Base-by-base conservation (phyloP, 148 eudicot genomes). In the Talinum fruticosum region DNA sequence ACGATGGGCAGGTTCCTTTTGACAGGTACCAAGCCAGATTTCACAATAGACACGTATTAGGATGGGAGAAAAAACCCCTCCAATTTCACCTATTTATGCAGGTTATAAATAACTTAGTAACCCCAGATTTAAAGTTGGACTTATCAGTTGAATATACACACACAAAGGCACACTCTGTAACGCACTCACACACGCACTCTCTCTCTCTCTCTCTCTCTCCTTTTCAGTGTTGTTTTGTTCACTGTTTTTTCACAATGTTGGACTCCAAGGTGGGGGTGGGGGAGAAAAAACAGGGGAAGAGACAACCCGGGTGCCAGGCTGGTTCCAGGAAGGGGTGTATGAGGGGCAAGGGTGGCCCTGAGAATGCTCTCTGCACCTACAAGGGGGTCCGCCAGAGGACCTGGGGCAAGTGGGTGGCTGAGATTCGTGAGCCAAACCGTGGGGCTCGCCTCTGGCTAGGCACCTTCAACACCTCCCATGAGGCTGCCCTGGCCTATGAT, bases 341-440 rank as follows among this genome's bases (percentile, higher is more conserved):
- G 97, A 84, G 98, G 74, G 95, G 98, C 28, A 96, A 93, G 75
- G 99, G 99, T 1, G 99, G 99, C 2, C 99, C 99, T 6, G 99
- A 96, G 81, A 96, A 96, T 34, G 91, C 92, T 6, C 76, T 87
- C 0, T 93, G 99, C 79, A 88, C 91, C 15, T 96, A 83, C 84
- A 96, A 91, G 76, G 99, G 99, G 41, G 99, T 96, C 16, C 81
- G 99, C 45, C 99, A 96, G 83, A 88, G 99, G 45, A 96, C 99
- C 3, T 96, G 99, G 99, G 99, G 99, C 1, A 93, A 91, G 77
- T 96, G 99, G 99, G 99, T 96, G 69, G 92, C 99, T 1, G 99
- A 96, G 69, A 96, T 96, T n/a, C 95, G 99, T 12, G 98, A 93
- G 76, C 99, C 97, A 3, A 91, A 96, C 65, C 91, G 98, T 26